Conservation (phyloP, 805 yeast genomes). For the Kodamaea fukazawae region DNA sequence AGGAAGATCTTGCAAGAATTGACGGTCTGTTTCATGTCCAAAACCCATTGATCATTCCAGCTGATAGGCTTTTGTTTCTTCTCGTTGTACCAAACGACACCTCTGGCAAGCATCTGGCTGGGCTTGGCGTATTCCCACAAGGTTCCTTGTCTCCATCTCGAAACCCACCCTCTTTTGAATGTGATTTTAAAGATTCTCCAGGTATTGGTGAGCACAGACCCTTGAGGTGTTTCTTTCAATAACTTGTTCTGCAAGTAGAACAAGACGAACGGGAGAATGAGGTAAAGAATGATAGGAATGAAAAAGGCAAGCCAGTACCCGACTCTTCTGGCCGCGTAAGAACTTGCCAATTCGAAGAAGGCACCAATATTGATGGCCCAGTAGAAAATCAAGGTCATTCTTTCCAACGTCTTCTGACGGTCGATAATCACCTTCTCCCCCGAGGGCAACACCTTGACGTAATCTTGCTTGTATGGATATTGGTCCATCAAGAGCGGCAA, state of each 20-base stretch:
- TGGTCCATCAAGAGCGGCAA: slow-evolving; percentile 49
- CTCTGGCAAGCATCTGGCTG: slow-evolving; percentile 41
- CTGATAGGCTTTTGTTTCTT: slow-evolving; percentile 21
- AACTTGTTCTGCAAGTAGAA: slow-evolving; percentile 26
- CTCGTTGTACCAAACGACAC: slow-evolving; percentile 30
- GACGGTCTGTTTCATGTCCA: slow-evolving; percentile 43
- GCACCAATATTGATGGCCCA: slow-evolving; percentile 58
- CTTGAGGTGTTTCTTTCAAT: slow-evolving; percentile 34
- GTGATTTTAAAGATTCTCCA: slow-evolving; percentile 41
- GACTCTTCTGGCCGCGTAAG: slow-evolving; percentile 49
- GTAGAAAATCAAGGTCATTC: slow-evolving; percentile 46
- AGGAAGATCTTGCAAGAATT: slow-evolving; percentile 46
- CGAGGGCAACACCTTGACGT: slow-evolving; percentile 51
- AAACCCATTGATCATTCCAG: slow-evolving; percentile 48
- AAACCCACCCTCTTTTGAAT: slow-evolving; percentile 41
- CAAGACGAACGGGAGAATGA: slow-evolving; percentile 31
- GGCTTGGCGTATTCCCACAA: slow-evolving; percentile 55
- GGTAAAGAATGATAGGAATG: slow-evolving; percentile 38
- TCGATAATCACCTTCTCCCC: slow-evolving; percentile 67
- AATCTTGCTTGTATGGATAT: slow-evolving; percentile 55
- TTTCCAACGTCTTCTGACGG: slow-evolving; percentile 41
- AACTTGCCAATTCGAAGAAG: slow-evolving; percentile 50
- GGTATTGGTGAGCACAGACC: slow-evolving; percentile 47
- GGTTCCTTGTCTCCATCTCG: slow-evolving; percentile 36
- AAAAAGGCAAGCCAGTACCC: slow-evolving; percentile 57